A percentile compares a stretch with the other conserved stretches of the same genome.
Conservation (phyloP, 2,329 filamentous ascomycete species). For the Emmonsiellopsis sp. region DNA sequence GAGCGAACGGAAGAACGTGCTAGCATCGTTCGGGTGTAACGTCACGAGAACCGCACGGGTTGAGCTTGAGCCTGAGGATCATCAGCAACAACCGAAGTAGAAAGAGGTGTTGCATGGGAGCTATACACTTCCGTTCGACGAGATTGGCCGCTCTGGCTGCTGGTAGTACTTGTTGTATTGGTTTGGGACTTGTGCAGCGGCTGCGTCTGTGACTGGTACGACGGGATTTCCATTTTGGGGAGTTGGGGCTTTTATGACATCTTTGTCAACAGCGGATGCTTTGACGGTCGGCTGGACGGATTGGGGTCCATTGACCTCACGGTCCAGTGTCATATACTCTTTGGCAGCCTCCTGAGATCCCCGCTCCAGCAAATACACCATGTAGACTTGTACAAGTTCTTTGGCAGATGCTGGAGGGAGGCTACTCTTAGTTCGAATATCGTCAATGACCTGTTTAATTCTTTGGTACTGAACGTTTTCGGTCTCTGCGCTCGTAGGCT, state of each 20-base stretch:
- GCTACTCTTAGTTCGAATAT: conserved; percentile 63
- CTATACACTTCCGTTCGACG: conserved; percentile 1
- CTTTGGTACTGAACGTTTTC: conserved; percentile 60
- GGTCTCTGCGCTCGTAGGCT: conserved; percentile 58
- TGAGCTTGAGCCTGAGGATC: not conserved
- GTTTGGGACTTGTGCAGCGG: not conserved
- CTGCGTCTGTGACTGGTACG: conserved; percentile 8
- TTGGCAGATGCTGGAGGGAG: conserved; percentile 60
- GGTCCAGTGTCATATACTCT: conserved; percentile 73
- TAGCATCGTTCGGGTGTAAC: not conserved
- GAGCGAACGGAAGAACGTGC: not conserved
- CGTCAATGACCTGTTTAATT: conserved; percentile 72
- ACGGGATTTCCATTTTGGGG: conserved; percentile 12
- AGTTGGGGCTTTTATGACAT: conserved; percentile 1
- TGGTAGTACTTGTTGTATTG: conserved; percentile 13
- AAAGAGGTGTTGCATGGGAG: not conserved
- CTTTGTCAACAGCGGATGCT: conserved; percentile 18
- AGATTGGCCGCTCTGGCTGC: not conserved
- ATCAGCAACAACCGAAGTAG: not conserved
- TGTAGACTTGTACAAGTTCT: conserved; percentile 68
- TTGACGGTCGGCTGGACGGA: conserved; percentile 30
- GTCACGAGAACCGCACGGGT: not conserved
- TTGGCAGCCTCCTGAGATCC: conserved; percentile 78
- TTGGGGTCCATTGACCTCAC: conserved; percentile 66
- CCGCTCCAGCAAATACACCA: conserved; percentile 73